Evolutionary conservation across 805 yeast species (phyloP).

Genomic region (Candida gorgasii): DNA sequence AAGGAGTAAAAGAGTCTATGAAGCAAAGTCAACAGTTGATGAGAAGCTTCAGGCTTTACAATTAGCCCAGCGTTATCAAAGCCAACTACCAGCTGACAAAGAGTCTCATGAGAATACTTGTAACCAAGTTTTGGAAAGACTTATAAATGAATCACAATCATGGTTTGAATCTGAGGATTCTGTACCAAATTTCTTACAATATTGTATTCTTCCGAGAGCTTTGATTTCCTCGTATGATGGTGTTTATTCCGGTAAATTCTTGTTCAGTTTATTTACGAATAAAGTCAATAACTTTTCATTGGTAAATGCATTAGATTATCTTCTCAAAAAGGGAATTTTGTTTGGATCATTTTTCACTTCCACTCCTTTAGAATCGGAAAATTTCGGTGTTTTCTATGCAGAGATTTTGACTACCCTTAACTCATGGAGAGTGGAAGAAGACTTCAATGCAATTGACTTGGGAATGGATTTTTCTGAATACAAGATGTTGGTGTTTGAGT

Average conservation of each 20-base stretch:
- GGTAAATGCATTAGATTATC: conserved; percentile 38
- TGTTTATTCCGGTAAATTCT: conserved; percentile 60
- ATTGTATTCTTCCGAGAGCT: conserved; percentile 74
- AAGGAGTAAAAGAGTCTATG: conserved; percentile 5
- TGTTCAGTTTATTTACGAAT: conserved; percentile 49
- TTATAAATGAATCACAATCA: conserved; percentile 23
- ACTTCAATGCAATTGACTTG: conserved; percentile 21
- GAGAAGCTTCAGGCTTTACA: conserved; percentile 25
- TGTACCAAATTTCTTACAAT: conserved; percentile 47
- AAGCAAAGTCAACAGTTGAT: conserved; percentile 17
- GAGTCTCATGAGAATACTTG: conserved; percentile 46
- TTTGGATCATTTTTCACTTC: conserved; percentile 64
- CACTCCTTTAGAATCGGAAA: conserved; percentile 79
- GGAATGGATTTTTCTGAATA: conserved; percentile 22
- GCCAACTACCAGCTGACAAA: conserved; percentile 39
- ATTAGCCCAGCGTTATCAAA: conserved; percentile 19
- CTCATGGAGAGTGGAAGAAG: conserved; percentile 37
- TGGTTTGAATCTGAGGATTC: conserved; percentile 42
- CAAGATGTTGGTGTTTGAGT: conserved; percentile 47
- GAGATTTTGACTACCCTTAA: conserved; percentile 49
- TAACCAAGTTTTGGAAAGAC: conserved; percentile 26
- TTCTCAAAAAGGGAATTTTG: conserved; percentile 52
- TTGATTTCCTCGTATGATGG: conserved; percentile 85
- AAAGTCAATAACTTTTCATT: conserved; percentile 38
- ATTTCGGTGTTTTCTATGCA: conserved; percentile 71